Base-by-base conservation (phyloP, 176 grass and related monocot genomes). In the Phoenix roebelenii region DNA sequence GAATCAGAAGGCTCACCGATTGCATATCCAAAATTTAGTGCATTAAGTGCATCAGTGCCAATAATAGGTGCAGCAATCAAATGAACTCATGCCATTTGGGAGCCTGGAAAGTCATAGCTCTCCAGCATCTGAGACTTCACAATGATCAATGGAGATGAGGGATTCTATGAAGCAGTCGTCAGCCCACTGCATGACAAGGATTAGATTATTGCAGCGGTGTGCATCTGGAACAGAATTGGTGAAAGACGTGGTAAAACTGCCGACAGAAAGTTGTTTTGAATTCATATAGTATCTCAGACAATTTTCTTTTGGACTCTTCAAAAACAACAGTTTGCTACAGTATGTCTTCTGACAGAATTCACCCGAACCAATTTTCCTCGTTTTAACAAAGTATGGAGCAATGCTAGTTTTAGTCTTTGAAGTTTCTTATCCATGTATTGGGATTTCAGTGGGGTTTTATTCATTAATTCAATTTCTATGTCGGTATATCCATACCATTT, bases 171-270 rank as follows among this genome's bases (percentile, higher is more conserved):
- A 91, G 81, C 84, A 82, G 66, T 81, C 92, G 65, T 75, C 81
- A 22, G 73, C 83, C 22, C 64, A 97, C 65, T 80, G 32, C 72
- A 60, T 80, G 49, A 68, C 57, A 2, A 81, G 84, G 75, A 78
- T 97, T 69, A 88, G 54, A 72, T 80, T 80, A 59, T 79, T 97
- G 76, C 87, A 87, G 72, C 84, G 88, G 66, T 82, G 76, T 73
- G 87, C 84, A 53, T 85, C 76, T 20, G 20, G 0, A 20, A 20
- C 20, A 20, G 20, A 20, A 20, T 20, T 20, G 20, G 20, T 20
- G 20, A 20, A 20, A 20, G 20, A 20, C 73, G 67, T 70, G 44
- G 24, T 25, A 25, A 1, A 25, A 25, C 24, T 25, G 24, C 24
- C 3, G 24, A 25, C 24, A 25, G 24, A 32, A 32, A 6, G 29